Base-by-base conservation (phyloP, 192 early-diverging fungal species). In the Dissophora globulifera region DNA sequence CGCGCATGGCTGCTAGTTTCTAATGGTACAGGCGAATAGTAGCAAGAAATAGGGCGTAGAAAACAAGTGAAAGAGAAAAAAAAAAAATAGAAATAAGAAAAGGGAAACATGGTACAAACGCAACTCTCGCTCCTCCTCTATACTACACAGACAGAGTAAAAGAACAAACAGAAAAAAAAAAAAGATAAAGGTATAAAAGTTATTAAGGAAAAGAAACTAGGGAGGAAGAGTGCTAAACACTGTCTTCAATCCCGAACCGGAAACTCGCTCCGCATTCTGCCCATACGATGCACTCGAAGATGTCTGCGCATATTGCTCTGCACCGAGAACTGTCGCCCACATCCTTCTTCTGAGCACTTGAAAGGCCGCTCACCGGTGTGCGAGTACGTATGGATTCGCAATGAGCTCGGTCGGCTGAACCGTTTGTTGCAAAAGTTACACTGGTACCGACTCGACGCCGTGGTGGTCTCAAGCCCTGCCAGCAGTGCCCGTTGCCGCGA, bases 311-410 rank as follows among this genome's bases (percentile, higher is more conserved):
- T 79, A 42, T 93, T 93, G 62, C 89, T 91, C 42, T 85, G 81
- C 11, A 93, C 91, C 27, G 89, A 88, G 62, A 93, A 93, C 32
- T 82, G 76, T 31, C 88, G 84, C 6, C 81, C 82, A 67, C 92
- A 93, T 4, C 88, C 85, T 26, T 82, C 82, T 50, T 83, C 83
- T 0, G 64, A 61, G 51, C 92, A 93, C 20, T 84, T 78, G 70
- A 89, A 86, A 1, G 92, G 92, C 46, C 89, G 89, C 61, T 93
- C 91, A 1, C 91, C 91, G 5, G 92, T 93, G 45, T 93, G 92
- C 0, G 90, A 89, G 60, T 86, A 85, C 19, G 86, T 88, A 59
- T 92, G 92, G 25, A 89, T 90, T 2, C 84, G 70, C 3, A 92
- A 60, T 0, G 90, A 88, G 8, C 87, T 89, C 0, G 92, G 92